These are phyloP conservation scores for Aphanomyces euteiches DNA, from an alignment of 352 stramenopile species.

Conservation along the genomic window DNA sequence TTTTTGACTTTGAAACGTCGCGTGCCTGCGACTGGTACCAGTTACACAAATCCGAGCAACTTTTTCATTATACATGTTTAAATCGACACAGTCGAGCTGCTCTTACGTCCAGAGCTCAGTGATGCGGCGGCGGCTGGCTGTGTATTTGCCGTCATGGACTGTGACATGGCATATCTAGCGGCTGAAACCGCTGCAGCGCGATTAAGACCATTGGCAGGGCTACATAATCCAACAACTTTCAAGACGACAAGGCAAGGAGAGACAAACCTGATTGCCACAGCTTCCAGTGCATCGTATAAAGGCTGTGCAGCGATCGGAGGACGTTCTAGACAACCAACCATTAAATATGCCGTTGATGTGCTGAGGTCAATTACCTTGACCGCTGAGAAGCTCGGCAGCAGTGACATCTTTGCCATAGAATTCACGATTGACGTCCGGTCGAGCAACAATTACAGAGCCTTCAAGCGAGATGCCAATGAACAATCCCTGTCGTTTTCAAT, in stretches of 20 bases:
- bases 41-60: no score
- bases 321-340: conserved; percentile 40
- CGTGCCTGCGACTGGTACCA: no score
- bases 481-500: conserved; percentile 44
- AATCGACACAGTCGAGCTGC: not conserved
- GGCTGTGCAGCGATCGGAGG: conserved; percentile 76
- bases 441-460: conserved; percentile 84
- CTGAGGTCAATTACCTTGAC: conserved; percentile 29
- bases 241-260: not conserved
- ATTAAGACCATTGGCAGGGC: conserved; percentile 62
- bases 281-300: conserved; percentile 80
- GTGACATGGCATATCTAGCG: not conserved
- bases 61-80: not conserved
- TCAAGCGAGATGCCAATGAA: conserved; percentile 88
- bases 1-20: no score
- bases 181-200: conserved; percentile 26
- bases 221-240: conserved; percentile 28
- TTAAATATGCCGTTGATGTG: not conserved
- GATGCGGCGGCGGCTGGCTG: not conserved
- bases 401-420: conserved; percentile 88
- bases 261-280: conserved; percentile 60
- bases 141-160: not conserved
- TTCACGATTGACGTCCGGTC: conserved; percentile 85
- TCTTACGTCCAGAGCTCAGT: not conserved
- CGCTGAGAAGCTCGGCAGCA: conserved; percentile 66